Evolutionary conservation across 306 rosid genomes (phyloP), one percentile per base, ranked within the genome.

Genomic region (Leucaena leucocephala): DNA sequence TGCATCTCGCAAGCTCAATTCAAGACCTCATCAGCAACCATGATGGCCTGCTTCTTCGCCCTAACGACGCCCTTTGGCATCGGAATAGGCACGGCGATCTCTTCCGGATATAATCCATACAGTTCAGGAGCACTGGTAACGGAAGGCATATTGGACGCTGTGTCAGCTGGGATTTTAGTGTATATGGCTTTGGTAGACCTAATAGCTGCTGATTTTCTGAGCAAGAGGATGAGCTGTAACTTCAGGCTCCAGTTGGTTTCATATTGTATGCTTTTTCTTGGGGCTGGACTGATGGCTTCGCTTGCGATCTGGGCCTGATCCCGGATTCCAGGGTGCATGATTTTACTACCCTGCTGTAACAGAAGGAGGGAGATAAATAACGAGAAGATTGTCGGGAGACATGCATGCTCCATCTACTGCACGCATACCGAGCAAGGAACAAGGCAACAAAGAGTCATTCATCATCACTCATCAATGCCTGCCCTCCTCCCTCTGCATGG

Each of bases 161-260:
- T 91, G 58, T 96, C 99, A 0, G 92, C 98, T 0, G 99, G 99
- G 35, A 96, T 96, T 59, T 81, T 96, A 48, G 92, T 96, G 35
- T 96, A 96, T 49, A 93, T 96, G 99, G 99, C 99, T 50, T 75
- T 96, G 68, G 99, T 96, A 48, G 99, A 96, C 69, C 82, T 96
- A 3, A 93, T 96, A 78, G 98, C 99, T 2, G 94, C 99, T 17
- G 98, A 96, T 83, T 96, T 96, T 83, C 85, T 93, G 16, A 93
- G 98, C 82, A 91, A 88, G 88, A 96, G 99, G 57, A 93, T 96
- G 99, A 91, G 94, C 78, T 93, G 99, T 80, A 93, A 96, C 81
- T 96, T 96, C 59, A 90, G 98, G 84, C 80, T 96, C 17, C 99
- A 93, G 85, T 49, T 90, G 5, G 88, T 81, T 0, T 96, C 97